These are phyloP conservation scores for Magnusiomyces paraingens DNA, from an alignment of 1,139 yeast genomes.

Conservation along the genomic window DNA sequence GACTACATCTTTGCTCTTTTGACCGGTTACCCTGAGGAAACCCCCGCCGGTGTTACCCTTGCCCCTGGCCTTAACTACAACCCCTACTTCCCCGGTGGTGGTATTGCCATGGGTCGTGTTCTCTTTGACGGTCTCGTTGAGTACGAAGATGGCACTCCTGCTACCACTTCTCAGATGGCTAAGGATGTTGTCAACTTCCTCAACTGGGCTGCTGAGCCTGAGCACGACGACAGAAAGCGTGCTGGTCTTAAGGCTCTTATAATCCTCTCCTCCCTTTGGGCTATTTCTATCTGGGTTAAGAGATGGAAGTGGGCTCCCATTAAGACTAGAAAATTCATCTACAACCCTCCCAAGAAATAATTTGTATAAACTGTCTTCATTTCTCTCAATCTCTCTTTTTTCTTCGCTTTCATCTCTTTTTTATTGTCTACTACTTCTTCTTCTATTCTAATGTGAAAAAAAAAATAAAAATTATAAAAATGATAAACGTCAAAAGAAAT, in stretches of 20 bases:
- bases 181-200: slow-evolving; percentile 94
- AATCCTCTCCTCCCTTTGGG: slow-evolving; percentile 71
- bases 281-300: slow-evolving; percentile 86
- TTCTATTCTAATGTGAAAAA: no score
- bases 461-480: no score
- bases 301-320: slow-evolving; percentile 97
- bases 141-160: slow-evolving; percentile 98
- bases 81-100: slow-evolving; percentile 99
- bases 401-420: no score
- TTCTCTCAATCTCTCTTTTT: no score
- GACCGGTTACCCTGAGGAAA: slow-evolving; percentile 98
- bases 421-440: no score
- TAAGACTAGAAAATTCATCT: slow-evolving; percentile 91
- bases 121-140: slow-evolving; percentile 95
- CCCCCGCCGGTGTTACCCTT: slow-evolving; percentile 93
- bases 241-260: slow-evolving; percentile 91
- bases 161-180: slow-evolving; percentile 98
- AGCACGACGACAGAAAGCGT: slow-evolving; percentile 97
- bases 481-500: no score
- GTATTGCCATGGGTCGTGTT: slow-evolving; percentile 99
- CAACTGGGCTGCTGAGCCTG: slow-evolving; percentile 99
- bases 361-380: no score
- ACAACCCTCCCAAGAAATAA: slow-evolving; percentile 80
- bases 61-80: slow-evolving; percentile 96
- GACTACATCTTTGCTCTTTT: slow-evolving; percentile 91